Conservation (phyloP, 345 rosid species). For the Arabidopsis arenosa region DNA sequence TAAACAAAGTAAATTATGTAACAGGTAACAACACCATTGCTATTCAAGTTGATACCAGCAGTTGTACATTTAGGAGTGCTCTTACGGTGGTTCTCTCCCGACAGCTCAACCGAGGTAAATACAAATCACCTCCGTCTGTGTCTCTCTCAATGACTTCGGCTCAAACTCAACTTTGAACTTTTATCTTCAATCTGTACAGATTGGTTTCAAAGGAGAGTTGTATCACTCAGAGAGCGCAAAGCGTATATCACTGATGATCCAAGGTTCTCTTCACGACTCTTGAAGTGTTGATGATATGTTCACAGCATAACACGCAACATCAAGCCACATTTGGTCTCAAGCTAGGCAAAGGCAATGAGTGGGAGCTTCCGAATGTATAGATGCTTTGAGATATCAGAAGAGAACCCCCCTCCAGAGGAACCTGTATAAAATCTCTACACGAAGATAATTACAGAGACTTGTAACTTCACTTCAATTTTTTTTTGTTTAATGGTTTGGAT, state of each 20-base stretch:
- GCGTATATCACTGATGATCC: conserved; percentile 82
- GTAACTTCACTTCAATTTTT: conserved; percentile 30
- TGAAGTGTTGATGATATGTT: conserved; percentile 43
- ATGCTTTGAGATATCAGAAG: conserved; percentile 30
- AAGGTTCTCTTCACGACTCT: conserved; percentile 89
- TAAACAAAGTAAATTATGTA: not conserved
- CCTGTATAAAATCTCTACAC: conserved; percentile 43
- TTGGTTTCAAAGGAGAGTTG: conserved; percentile 86
- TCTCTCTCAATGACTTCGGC: not conserved
- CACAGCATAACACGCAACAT: not conserved
- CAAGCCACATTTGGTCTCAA: conserved; percentile 41
- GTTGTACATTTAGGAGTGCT: conserved; percentile 89
- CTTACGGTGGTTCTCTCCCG: conserved; percentile 89
- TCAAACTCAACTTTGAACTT: conserved; percentile 20
- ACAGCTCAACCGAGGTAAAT: conserved; percentile 72
- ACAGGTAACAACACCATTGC: conserved; percentile 96
- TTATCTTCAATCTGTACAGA: conserved; percentile 57
- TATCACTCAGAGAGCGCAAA: conserved; percentile 86
- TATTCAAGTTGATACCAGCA: conserved; percentile 95
- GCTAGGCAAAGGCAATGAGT: conserved; percentile 26
- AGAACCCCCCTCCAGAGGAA: conserved; percentile 27
- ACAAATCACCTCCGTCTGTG: not conserved
- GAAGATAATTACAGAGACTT: conserved; percentile 40
- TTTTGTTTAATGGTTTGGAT: conserved; percentile 4
- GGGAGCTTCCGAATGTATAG: conserved; percentile 43